Evolutionary conservation across 2,329 filamentous ascomycete species (phyloP).

Genomic region (Colletotrichum abscissum): DNA sequence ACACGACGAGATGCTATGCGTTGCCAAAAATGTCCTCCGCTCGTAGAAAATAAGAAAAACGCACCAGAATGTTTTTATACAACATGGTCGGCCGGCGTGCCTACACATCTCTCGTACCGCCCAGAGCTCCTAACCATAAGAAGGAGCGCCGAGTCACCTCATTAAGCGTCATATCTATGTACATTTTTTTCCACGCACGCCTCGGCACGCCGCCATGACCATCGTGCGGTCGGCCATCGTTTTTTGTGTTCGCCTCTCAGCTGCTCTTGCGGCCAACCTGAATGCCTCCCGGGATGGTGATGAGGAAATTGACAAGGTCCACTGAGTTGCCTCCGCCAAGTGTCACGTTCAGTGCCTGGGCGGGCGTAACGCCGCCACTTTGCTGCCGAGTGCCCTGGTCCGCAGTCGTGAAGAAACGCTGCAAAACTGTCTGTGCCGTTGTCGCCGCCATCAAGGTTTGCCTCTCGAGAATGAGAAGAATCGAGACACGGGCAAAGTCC

Average conservation of each 20-base stretch:
- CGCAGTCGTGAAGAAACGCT: constrained; percentile 63
- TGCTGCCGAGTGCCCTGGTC: constrained; percentile 44
- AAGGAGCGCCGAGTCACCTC: constrained; percentile 12
- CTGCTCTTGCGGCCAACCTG: background rate
- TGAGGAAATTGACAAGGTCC: constrained; percentile 60
- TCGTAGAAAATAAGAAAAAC: background rate
- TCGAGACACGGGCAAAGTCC: constrained; percentile 72
- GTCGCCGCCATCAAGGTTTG: constrained; percentile 61
- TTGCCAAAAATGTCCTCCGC: constrained; percentile 10
- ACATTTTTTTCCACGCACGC: constrained; percentile 3
- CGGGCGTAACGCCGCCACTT: constrained; percentile 41
- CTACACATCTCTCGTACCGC: constrained; percentile 21
- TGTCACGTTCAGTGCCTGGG: constrained; percentile 53
- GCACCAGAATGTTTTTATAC: constrained; percentile 40
- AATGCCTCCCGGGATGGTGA: constrained; percentile 47
- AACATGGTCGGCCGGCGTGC: constrained; percentile 39
- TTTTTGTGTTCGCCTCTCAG: constrained; percentile 40
- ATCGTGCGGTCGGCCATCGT: constrained; percentile 25
- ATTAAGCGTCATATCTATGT: constrained; percentile 33
- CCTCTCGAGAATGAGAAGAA: constrained; percentile 72
- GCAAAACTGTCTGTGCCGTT: constrained; percentile 63
- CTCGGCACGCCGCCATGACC: constrained; percentile 27
- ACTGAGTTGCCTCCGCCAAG: constrained; percentile 59
- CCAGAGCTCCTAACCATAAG: background rate
- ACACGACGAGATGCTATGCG: constrained; percentile 30